These are phyloP conservation scores for Mycena rebaudengoi DNA, from an alignment of 768 basidiomycete species.

Conservation along the genomic window DNA sequence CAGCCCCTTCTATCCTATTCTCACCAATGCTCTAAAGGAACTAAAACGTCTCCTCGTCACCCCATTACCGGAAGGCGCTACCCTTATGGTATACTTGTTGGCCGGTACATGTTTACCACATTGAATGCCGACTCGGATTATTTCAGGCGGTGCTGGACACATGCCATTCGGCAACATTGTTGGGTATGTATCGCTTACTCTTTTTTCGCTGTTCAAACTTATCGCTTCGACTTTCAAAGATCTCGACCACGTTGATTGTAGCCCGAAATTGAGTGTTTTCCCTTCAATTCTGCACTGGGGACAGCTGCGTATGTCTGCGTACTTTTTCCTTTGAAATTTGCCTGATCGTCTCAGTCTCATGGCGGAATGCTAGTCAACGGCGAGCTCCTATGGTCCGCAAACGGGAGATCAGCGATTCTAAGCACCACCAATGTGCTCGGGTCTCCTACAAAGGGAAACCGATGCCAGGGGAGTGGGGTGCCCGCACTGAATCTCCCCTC, in stretches of 20 bases:
- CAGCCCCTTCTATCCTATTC: too few species aligned
- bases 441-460: not conserved
- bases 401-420: not conserved
- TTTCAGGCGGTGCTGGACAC: constrained; percentile 11
- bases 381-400: too few species aligned
- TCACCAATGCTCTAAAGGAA: constrained; percentile 6
- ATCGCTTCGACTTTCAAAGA: not conserved
- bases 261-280: not conserved
- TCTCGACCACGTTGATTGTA: constrained; percentile 9
- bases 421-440: not conserved
- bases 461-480: not conserved
- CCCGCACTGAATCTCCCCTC: not conserved
- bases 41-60: constrained; percentile 12
- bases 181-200: not conserved
- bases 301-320: not conserved
- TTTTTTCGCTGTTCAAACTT: not conserved
- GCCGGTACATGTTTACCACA: not conserved
- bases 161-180: constrained; percentile 11
- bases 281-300: not conserved
- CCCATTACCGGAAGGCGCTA: not conserved
- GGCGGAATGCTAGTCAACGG: too few species aligned
- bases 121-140: not conserved
- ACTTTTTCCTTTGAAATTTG: too few species aligned
- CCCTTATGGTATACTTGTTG: constrained; percentile 1
- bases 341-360: not conserved